Base-by-base conservation (phyloP, 2,329 filamentous ascomycete species). In the Cladorrhinum sp. region DNA sequence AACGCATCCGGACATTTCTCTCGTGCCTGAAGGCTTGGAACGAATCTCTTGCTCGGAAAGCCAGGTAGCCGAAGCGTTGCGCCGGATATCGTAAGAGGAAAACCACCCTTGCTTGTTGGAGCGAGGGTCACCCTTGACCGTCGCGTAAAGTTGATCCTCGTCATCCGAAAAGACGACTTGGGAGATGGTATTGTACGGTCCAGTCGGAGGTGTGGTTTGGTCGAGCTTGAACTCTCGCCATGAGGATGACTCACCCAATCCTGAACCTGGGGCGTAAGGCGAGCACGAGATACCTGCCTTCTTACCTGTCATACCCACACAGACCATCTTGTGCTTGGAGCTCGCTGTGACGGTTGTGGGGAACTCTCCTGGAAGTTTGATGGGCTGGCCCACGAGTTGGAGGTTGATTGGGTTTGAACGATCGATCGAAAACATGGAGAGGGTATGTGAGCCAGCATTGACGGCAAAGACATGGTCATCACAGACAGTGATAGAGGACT, bases 91-190 rank as follows among this genome's bases (percentile, higher is more conserved):
- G 62, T 84, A 85, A 0, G 77, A 70, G 0, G 81, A 79, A 10
- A 88, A 60, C 65, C 84, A 87, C 0, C 85, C 84, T 0, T 78
- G 82, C 56, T 81, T 84, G 68, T 84, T 85, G 3, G 71, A 72
- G 0, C 74, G 65, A 0, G 81, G 81, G 58, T 86, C 77, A 1
- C 85, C 85, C 71, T 89, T 89, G 45, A 88, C 83, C 1, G 81
- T 85, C 0, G 81, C 77, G 55, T 82, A 77, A 0, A 89, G 73
- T 1, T 72, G 76, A 0, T 69, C 73, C 62, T 83, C 77, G 56
- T 88, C 83, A 0, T 71, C 70, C 0, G 81, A 83, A 72, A 87
- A 88, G 69, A 86, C 83, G 0, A 79, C 76, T 7, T 88, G 84
- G 0, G 85, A 86, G 2, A 87, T 77, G 0, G 82, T 86, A 70